Base-by-base conservation (phyloP, 805 yeast species). In the Kurtzmaniella cleridarum region DNA sequence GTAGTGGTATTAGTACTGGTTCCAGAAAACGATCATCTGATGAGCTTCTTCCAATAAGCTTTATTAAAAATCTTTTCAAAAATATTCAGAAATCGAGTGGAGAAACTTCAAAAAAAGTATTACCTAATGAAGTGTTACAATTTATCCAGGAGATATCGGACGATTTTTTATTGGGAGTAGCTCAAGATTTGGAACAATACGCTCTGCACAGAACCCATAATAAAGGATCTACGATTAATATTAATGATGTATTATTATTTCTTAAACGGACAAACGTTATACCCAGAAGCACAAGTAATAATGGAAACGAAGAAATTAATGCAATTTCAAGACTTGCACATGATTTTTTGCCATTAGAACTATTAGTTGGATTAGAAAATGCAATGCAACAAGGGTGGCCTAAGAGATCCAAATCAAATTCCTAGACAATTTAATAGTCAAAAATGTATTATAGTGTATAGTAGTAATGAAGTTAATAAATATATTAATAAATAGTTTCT, bases 181-280 rank as follows among this genome's bases (percentile, higher is more conserved):
- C 63, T 45, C 27, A 37, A 3, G 71, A 66, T 40, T 48, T 67
- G 38, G 53, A 51, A 27, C 66, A 66, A 3, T 67, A 62, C 46
- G 64, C 70, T 12, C 41, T 41, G 7, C 73, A 67, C 44, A 39
- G 62, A 34, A 41, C 51, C 3, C 40, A 40, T 29, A 47, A 58
- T 13, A 9, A 35, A 36, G 8, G 57, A 26, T 30, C 41, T 6
- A 41, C 42, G n/a, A 60, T 67, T n/a, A 48, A 49, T 32, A 49
- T 66, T 32, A 51, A 49, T 14, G 73, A 67, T 45, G 64, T 62
- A 1, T 39, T 66, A n/a, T 48, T 67, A 26, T 60, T 50, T 32
- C 41, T 66, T 35, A 58, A 62, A 32, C 44, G 71, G 27, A 48
- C 64, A 15, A 56, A 54, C 16, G 48, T 34, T 6, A 40, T 45